These are phyloP conservation scores for Hortaea werneckii DNA, from an alignment of 2,329 filamentous ascomycete species.

Conservation along the genomic window DNA sequence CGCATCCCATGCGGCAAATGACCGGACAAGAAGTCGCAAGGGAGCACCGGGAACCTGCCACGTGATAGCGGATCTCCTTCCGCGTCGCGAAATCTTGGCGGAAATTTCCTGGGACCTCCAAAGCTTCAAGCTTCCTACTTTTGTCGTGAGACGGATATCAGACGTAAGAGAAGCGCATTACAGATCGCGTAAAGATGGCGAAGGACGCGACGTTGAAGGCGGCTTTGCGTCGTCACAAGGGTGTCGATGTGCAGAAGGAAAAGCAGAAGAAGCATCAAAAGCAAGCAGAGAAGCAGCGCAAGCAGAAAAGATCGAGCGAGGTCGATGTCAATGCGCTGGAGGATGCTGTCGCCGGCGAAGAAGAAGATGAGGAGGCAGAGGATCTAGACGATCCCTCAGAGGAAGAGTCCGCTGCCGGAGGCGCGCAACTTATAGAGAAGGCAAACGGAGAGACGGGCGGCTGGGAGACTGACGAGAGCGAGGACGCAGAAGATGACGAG, in stretches of 20 bases:
- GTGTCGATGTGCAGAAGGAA: conserved; percentile 63
- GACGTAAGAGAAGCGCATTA: too few species aligned
- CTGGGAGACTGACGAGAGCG: conserved; percentile 22
- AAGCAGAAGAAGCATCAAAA: conserved; percentile 46
- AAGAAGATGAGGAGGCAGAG: conserved; percentile 3
- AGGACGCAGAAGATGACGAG: conserved; percentile 18
- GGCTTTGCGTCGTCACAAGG: conserved; percentile 49
- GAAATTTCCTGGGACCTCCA: too few species aligned
- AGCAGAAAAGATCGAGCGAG: conserved; percentile 24
- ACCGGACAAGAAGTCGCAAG: too few species aligned
- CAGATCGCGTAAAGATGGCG: conserved; percentile 27
- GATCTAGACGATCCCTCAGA: conserved; percentile 5
- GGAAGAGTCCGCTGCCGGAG: conserved; percentile 19
- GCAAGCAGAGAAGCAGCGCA: conserved; percentile 39
- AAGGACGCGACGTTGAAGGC: conserved; percentile 47
- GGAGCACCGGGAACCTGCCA: too few species aligned
- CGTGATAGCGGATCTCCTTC: too few species aligned
- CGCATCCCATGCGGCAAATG: too few species aligned
- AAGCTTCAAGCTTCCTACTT: too few species aligned
- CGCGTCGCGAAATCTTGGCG: too few species aligned
- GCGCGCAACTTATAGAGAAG: conserved; percentile 21
- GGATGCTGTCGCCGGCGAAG: conserved; percentile 17
- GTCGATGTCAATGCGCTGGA: conserved; percentile 20
- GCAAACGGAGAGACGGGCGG: conserved; percentile 18
- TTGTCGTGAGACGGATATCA: too few species aligned